Conservation (phyloP, 306 rosid genomes). For the Acacia melanoxylon region DNA sequence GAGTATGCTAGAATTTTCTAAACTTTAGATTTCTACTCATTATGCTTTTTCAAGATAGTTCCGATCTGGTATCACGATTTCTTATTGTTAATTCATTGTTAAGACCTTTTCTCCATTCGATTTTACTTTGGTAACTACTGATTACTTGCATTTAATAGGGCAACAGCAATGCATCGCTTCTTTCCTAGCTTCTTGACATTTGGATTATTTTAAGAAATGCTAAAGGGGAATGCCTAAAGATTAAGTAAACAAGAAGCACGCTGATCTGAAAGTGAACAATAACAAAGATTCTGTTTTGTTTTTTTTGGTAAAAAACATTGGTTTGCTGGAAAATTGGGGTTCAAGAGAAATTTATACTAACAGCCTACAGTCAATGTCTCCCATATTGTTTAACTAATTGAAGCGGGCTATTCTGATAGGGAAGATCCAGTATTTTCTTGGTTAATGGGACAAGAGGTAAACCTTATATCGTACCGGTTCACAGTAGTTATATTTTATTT, state of each 20-base stretch:
- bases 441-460: background rate
- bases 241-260: background rate
- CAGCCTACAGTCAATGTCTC: background rate
- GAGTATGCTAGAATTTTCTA: background rate
- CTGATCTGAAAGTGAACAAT: background rate
- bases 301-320: background rate
- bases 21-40: too few relatives aligned
- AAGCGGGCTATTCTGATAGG: background rate
- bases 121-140: background rate
- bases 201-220: background rate
- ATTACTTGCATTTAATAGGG: background rate
- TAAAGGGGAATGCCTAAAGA: background rate
- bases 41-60: too few relatives aligned
- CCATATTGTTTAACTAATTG: background rate
- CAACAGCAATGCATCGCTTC: background rate
- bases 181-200: background rate
- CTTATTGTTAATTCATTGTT: too few relatives aligned
- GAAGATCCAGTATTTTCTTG: background rate
- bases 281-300: background rate
- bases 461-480: background rate
- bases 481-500: background rate
- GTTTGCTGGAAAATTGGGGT: slow-evolving; percentile 17
- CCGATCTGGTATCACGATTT: too few relatives aligned
- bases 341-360: background rate
- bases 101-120: background rate